These are phyloP conservation scores for Eucalyptus camaldulensis DNA, from an alignment of 345 rosid species.

Conservation along the genomic window DNA sequence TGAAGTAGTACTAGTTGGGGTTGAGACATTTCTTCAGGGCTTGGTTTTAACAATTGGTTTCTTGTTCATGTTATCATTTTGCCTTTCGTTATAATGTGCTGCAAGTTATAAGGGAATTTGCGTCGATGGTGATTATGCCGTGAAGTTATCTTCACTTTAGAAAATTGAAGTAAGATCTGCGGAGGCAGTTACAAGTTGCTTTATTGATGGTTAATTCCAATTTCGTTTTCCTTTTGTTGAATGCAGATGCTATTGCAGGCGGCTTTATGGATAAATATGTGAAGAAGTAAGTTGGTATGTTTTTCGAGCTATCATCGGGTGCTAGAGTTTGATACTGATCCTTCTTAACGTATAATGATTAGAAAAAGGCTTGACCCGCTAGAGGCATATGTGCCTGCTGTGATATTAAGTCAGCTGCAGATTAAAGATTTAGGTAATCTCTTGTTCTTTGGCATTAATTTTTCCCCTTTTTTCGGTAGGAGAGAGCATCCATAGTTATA, in stretches of 20 bases:
- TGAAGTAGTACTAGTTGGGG: not conserved
- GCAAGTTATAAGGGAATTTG: not conserved
- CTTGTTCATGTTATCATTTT: not conserved
- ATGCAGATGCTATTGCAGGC: conserved; percentile 41
- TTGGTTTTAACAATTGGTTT: not conserved
- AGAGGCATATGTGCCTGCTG: conserved; percentile 80
- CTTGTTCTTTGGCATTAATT: not conserved
- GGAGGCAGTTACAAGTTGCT: not conserved
- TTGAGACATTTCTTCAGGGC: not conserved
- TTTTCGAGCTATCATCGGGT: not conserved
- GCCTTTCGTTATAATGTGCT: not conserved
- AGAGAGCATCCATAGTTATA: not conserved
- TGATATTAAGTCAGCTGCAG: conserved; percentile 67
- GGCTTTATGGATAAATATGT: conserved; percentile 57
- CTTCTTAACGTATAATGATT: not conserved
- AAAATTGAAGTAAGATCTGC: not conserved
- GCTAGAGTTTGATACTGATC: not conserved
- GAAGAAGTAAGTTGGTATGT: conserved; percentile 36
- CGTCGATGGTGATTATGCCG: rapidly evolving
- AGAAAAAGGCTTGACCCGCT: conserved; percentile 92
- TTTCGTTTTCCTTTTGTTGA: not conserved
- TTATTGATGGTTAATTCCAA: not conserved
- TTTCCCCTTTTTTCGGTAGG: not conserved
- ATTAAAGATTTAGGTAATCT: conserved; percentile 71
- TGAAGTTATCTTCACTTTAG: not conserved